Evolutionary conservation across 78 protist genomes (phyloP).

Genomic region (Isochrysis galbana): DNA sequence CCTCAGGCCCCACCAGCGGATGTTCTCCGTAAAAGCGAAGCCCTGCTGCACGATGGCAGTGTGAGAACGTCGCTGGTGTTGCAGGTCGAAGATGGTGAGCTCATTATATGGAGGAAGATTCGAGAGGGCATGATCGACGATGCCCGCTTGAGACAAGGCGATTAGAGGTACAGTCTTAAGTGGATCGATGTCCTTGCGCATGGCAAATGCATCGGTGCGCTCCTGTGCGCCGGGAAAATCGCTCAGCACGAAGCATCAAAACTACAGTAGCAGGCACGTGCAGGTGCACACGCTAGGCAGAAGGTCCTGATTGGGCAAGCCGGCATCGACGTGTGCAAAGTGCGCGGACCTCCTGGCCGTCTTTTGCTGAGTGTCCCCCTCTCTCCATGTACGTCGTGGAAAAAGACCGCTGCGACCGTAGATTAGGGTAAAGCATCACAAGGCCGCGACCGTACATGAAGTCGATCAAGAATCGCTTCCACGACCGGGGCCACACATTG

Average conservation of each 20-base stretch:
- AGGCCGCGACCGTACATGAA: constrained; percentile 29
- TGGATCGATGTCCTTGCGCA: background rate
- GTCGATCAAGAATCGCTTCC: constrained; percentile 45
- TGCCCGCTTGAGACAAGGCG: background rate
- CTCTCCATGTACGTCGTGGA: constrained; percentile 16
- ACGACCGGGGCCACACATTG: constrained; percentile 33
- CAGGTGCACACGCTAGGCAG: too few species aligned
- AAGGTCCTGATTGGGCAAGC: too few species aligned
- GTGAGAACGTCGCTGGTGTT: background rate
- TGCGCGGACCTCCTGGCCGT: background rate
- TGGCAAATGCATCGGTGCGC: too few species aligned
- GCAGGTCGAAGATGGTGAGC: background rate
- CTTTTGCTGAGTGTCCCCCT: background rate
- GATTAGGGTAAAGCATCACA: constrained; percentile 50
- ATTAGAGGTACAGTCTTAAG: background rate
- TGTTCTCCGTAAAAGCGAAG: constrained; percentile 4
- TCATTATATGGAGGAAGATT: background rate
- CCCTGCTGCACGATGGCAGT: background rate
- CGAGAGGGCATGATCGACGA: background rate
- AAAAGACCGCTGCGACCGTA: background rate
- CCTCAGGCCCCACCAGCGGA: background rate
- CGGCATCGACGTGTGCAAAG: too few species aligned
- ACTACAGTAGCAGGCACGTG: too few species aligned
- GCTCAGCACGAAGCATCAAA: too few species aligned
- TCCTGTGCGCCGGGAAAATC: too few species aligned